A percentile compares a stretch with the other conserved stretches of the same genome.
phyloP scores from a whole-genome alignment of 768 basidiomycete species.

The Mycena leptocephala region DNA sequence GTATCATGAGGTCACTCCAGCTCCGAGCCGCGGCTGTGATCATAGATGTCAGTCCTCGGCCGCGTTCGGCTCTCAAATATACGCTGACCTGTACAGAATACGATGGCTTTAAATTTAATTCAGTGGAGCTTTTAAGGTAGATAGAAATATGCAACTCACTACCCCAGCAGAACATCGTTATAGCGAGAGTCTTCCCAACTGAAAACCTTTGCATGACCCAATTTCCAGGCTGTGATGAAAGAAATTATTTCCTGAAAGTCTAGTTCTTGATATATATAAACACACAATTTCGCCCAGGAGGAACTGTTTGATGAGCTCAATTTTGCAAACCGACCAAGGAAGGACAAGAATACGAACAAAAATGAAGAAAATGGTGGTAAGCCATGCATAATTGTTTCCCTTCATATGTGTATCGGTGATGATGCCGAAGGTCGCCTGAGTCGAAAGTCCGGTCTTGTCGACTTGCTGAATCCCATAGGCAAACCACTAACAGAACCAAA shows the following conservation, averaged over 20 bases:
- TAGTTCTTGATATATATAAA: background rate
- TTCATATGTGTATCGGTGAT: conserved; percentile 7
- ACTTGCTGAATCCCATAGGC: conserved; percentile 4
- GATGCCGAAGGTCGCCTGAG: conserved; percentile 10
- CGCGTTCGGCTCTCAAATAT: background rate
- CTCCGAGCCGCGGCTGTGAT: background rate
- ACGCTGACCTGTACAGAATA: conserved; percentile 7
- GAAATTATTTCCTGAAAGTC: background rate
- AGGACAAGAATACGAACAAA: background rate
- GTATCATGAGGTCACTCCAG: conserved; percentile 6
- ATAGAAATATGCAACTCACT: background rate
- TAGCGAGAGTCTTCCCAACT: conserved; percentile 2
- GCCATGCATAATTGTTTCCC: background rate
- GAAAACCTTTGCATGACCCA: conserved; percentile 8
- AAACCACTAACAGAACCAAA: background rate
- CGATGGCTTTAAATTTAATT: background rate
- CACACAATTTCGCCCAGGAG: background rate
- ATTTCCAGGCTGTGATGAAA: background rate
- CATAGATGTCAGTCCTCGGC: background rate
- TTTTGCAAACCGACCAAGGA: background rate
- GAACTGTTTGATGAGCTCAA: background rate
- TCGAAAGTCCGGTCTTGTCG: conserved; percentile 1
- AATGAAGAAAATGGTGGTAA: background rate
- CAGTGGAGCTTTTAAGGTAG: background rate
- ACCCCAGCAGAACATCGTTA: conserved; percentile 1